phyloP scores from a whole-genome alignment of 2,329 filamentous ascomycete genomes.

The Fusarium robinianum region DNA sequence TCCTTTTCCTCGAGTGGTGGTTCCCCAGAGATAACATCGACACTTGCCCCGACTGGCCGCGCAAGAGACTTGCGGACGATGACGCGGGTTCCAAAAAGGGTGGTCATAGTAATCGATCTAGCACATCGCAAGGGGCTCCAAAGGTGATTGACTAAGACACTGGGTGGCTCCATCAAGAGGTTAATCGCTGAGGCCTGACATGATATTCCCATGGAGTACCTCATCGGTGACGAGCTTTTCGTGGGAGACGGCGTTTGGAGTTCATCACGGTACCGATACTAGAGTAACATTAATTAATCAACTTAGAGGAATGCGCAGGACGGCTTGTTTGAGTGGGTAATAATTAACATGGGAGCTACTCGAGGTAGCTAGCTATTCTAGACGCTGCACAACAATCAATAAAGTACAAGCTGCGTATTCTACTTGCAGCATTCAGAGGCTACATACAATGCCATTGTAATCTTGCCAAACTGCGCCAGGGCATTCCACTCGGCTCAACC shows the following conservation, averaged over 20 bases:
- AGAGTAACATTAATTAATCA: background rate
- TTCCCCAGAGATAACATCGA: conserved; percentile 87
- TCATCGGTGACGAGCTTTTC: background rate
- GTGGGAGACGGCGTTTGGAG: conserved; percentile 14
- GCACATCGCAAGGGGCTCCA: conserved; percentile 38
- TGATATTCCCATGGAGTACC: background rate
- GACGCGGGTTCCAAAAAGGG: conserved; percentile 36
- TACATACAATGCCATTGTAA: conserved; percentile 20
- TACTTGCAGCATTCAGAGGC: conserved; percentile 16
- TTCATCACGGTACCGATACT: conserved; percentile 3
- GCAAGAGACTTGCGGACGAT: conserved; percentile 59
- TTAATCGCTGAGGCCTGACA: background rate
- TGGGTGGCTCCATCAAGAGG: too few relatives aligned
- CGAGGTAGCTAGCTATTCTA: conserved; percentile 33
- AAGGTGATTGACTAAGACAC: conserved; percentile 30
- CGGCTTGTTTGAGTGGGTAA: conserved; percentile 15
- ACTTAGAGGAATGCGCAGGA: conserved; percentile 6
- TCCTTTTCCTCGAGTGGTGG: conserved; percentile 83
- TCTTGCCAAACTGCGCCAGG: conserved; percentile 5
- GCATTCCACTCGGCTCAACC: too few relatives aligned
- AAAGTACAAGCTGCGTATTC: conserved; percentile 28
- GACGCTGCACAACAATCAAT: conserved; percentile 33
- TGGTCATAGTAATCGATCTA: conserved; percentile 40
- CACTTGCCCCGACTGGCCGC: conserved; percentile 88
- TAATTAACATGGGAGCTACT: conserved; percentile 34